Evolutionary conservation across 768 basidiomycete genomes (phyloP), one percentile per base, ranked within the genome.

Genomic region (Kwoniella pini): DNA sequence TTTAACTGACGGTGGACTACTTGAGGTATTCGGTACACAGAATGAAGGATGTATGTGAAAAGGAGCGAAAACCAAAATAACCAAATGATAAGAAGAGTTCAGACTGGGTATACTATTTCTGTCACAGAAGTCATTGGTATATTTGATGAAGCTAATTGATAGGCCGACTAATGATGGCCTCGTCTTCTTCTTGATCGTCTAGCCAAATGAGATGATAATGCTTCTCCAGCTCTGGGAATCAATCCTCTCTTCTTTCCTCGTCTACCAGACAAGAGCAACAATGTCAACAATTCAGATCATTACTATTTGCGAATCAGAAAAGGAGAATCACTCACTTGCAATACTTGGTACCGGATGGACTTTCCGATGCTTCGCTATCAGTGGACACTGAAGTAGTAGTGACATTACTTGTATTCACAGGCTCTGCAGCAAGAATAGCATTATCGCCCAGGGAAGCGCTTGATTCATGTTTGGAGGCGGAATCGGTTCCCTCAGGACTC

Each of bases 211-310:
- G 54, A 21, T n/a, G 28, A 30, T 22, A 55, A 31, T 10, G 28
- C 42, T 4, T 45, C 54, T 2, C 28, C 54, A 21, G 42, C 42
- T 44, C 54, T n/a, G 31, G 54, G 42, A 7, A 55, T n/a, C 9
- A 55, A 26, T 17, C 54, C 54, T 27, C 54, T 55, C 54, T 55
- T 55, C 54, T 38, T 55, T 44, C 54, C 15, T 42, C 54, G 39
- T 7, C 26, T 21, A 22, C n/a, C n/a, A n/a, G n/a, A n/a, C n/a
- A n/a, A n/a, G n/a, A n/a, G n/a, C n/a, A n/a, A n/a, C n/a, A n/a
- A n/a, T 7, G 6, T 44, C 43, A 7, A 9, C 17, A 22, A n/a
- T n/a, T 17, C 13, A 22, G 9, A 44, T 44, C 12, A 5, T 26
- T 5, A 7, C 24, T 48, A 24, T 22, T 39, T 21, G 42, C 10